Percentiles rank a stretch among this genome's conserved stretches.
These are phyloP conservation scores for Cordyceps tenuipes DNA, from an alignment of 2,329 filamentous ascomycete genomes.

Conservation along the genomic window DNA sequence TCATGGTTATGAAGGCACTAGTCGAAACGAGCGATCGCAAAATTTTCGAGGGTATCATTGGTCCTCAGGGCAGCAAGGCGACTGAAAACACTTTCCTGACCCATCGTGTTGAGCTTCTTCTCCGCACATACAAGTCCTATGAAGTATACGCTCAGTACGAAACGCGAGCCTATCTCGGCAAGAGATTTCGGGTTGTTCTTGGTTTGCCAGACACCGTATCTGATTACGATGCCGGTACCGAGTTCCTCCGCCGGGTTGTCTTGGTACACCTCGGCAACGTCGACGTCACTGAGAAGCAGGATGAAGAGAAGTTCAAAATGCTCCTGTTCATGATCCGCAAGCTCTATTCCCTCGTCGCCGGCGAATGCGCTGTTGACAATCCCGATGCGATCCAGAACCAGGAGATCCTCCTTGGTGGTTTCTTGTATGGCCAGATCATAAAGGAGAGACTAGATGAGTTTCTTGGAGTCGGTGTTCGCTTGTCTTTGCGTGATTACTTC, in stretches of 20 bases:
- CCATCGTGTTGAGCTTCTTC: conserved; percentile 82
- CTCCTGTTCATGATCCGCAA: conserved; percentile 95
- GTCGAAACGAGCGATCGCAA: conserved; percentile 94
- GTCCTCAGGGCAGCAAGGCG: conserved; percentile 65
- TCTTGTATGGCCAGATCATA: conserved; percentile 88
- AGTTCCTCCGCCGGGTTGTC: conserved; percentile 84
- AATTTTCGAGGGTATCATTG: conserved; percentile 90
- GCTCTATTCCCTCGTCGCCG: conserved; percentile 84
- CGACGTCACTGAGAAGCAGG: conserved; percentile 73
- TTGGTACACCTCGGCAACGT: conserved; percentile 84
- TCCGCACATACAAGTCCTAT: conserved; percentile 91
- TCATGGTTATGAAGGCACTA: conserved; percentile 95
- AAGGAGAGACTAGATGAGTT: conserved; percentile 94
- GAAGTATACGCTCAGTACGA: conserved; percentile 72
- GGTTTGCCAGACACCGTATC: conserved; percentile 76
- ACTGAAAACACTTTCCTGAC: conserved; percentile 87
- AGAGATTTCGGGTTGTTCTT: conserved; percentile 84
- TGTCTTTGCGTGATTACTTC: conserved; percentile 48
- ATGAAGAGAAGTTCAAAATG: conserved; percentile 89
- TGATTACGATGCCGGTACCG: conserved; percentile 81
- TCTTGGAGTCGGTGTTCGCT: conserved; percentile 48
- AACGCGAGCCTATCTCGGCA: conserved; percentile 77
- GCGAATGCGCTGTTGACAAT: conserved; percentile 89
- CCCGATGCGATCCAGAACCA: conserved; percentile 96
- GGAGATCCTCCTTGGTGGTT: conserved; percentile 86